Conservation (phyloP, 2,329 filamentous ascomycete species). For the Curvularia verruculosa region DNA sequence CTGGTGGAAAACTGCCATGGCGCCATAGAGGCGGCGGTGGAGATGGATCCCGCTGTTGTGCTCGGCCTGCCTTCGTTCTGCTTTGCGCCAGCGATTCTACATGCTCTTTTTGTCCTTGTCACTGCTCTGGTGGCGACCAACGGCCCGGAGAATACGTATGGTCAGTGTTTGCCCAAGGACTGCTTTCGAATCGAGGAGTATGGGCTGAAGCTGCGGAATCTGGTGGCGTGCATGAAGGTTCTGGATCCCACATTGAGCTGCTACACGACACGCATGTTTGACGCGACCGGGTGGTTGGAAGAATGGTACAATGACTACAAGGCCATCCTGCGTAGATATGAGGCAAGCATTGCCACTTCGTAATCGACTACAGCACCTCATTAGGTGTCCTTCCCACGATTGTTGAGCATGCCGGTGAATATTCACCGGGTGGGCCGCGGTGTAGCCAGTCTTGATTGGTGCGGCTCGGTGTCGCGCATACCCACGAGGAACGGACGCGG, state of each 20-base stretch:
- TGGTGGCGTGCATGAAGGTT: constrained; percentile 21
- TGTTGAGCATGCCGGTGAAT: constrained; percentile 20
- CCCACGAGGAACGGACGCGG: neutral
- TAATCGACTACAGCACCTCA: neutral
- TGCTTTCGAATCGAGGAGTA: constrained; percentile 31
- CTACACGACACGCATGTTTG: constrained; percentile 35
- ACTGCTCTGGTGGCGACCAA: constrained; percentile 28
- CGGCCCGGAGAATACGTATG: constrained; percentile 35
- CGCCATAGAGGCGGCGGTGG: constrained; percentile 26
- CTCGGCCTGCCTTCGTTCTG: constrained; percentile 33
- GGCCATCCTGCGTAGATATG: constrained; percentile 31
- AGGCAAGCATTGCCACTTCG: constrained; percentile 19
- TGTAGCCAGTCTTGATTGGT: constrained; percentile 6
- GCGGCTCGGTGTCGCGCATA: neutral
- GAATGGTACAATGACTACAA: constrained; percentile 35
- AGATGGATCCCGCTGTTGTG: constrained; percentile 33
- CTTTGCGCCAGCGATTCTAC: constrained; percentile 32
- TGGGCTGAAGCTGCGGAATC: constrained; percentile 23
- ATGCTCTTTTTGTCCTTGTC: constrained; percentile 36
- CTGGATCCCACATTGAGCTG: constrained; percentile 35
- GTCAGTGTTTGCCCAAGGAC: constrained; percentile 24
- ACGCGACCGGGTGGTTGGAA: constrained; percentile 37
- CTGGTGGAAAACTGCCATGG: constrained; percentile 33
- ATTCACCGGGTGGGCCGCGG: constrained; percentile 21
- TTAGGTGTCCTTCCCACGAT: neutral